These are phyloP conservation scores for Nakazawaea sp. DNA, from an alignment of 805 yeast genomes.

Conservation along the genomic window DNA sequence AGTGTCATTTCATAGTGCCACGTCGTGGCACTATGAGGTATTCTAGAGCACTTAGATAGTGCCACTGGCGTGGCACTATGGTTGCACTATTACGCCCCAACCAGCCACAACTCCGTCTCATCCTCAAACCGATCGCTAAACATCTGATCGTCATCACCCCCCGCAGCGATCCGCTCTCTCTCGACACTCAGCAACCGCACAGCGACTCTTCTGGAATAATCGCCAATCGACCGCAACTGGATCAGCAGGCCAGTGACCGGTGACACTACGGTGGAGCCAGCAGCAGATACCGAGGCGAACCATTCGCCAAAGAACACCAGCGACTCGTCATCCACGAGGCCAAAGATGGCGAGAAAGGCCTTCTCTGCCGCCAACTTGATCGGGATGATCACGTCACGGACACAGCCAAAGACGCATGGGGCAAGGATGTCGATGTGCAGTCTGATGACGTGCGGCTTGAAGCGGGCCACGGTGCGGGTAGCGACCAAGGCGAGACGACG, in stretches of 20 bases:
- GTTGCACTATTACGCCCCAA: too few relatives aligned
- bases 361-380: conserved; percentile 92
- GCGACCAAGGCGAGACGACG: conserved; percentile 75
- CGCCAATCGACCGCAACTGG: conserved; percentile 71
- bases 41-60: too few relatives aligned
- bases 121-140: conserved; percentile 83
- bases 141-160: conserved; percentile 84
- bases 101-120: conserved; percentile 82
- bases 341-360: conserved; percentile 69
- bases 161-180: conserved; percentile 80
- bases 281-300: conserved; percentile 36
- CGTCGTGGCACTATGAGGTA: too few relatives aligned
- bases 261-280: conserved; percentile 28
- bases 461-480: conserved; percentile 65
- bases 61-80: too few relatives aligned
- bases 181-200: conserved; percentile 78
- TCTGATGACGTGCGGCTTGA: conserved; percentile 40
- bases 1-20: too few relatives aligned
- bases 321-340: conserved; percentile 60
- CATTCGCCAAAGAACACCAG: conserved; percentile 52
- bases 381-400: conserved; percentile 86
- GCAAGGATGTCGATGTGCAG: conserved; percentile 52
- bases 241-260: conserved; percentile 39
- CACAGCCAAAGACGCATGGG: conserved; percentile 73
- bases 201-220: conserved; percentile 89